Base-by-base conservation (phyloP, 495 filamentous ascomycete genomes). In the Penicillium robsamsonii region DNA sequence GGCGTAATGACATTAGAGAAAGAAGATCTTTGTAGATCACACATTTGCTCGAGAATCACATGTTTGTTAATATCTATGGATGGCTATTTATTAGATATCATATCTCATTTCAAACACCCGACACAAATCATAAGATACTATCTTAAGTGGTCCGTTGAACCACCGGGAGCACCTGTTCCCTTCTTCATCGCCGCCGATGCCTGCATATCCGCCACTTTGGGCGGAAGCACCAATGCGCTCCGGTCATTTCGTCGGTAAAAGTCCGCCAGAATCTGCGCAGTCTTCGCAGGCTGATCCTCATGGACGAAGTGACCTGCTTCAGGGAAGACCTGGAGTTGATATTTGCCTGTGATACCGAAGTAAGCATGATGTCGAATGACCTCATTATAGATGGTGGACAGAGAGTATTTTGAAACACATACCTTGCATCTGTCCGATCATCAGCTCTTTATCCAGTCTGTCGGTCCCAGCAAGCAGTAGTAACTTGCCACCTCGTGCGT, bases 381-480 rank as follows among this genome's bases (percentile, higher is more conserved):
- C 25, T 27, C 25, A 27, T 7, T 22, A 11, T 30, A n/a, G 13
- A 38, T 1, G 13, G n/a, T 6, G 13, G 31, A n/a, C 9, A 5
- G n/a, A 29, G 12, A 43, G 17, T 11, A n/a, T 30, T 8, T 17
- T 4, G 37, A 31, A 41, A 47, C 17, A 67, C 72, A 27, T 73
- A 87, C 91, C 91, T 81, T 96, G 92, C 92, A 96, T 96, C 72
- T 97, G 94, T 15, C 91, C 94, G 67, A 97, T 97, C 74, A 92
- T 96, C 60, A 97, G 70, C 62, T 97, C 94, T 64, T 89, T 95
- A 68, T 97, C 94, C 46, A 99, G 71, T 52, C 95, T 79, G 72
- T 99, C 94, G 13, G 94, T 97, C 6, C 94, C 94, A 6, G 94
- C 95, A 15, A 99, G 81, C 27, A 99, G 73, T 25, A 99, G 75